Evolutionary conservation across 106 monocot species (phyloP).

Genomic region (Narthecium ossifragum): DNA sequence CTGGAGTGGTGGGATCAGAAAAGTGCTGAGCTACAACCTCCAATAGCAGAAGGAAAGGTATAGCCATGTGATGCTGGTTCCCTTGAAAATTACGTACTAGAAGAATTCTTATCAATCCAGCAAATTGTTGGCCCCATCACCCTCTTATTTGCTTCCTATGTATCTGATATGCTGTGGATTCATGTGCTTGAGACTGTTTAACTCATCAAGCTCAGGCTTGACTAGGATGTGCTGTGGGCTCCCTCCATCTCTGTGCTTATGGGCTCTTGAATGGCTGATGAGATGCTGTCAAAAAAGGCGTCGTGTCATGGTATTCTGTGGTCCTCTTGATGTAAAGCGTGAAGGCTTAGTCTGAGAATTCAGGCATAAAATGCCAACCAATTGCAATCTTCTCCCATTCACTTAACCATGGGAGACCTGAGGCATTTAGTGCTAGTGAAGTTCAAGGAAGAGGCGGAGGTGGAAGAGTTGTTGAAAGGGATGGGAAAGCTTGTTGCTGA

Average conservation of each 20-base stretch:
- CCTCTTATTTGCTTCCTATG: background rate
- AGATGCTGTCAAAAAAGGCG: no score
- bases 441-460: slow-evolving; percentile 56
- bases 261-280: no score
- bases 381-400: background rate
- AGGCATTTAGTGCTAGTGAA: slow-evolving; percentile 53
- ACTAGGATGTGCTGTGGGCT: no score
- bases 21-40: background rate
- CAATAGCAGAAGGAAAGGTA: background rate
- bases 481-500: slow-evolving; percentile 38
- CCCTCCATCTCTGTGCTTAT: no score
- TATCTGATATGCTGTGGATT: no score
- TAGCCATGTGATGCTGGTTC: slow-evolving; percentile 4
- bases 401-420: slow-evolving; percentile 29
- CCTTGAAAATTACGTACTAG: background rate
- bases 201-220: no score
- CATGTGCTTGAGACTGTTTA: no score
- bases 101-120: background rate
- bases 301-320: no score
- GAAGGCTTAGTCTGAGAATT: background rate
- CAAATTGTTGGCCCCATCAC: background rate
- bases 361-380: background rate
- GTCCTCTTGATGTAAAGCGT: no score
- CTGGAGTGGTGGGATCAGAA: background rate
- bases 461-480: slow-evolving; percentile 37